phyloP scores from a whole-genome alignment of 352 stramenopile species.

The Albugo laibachii region DNA sequence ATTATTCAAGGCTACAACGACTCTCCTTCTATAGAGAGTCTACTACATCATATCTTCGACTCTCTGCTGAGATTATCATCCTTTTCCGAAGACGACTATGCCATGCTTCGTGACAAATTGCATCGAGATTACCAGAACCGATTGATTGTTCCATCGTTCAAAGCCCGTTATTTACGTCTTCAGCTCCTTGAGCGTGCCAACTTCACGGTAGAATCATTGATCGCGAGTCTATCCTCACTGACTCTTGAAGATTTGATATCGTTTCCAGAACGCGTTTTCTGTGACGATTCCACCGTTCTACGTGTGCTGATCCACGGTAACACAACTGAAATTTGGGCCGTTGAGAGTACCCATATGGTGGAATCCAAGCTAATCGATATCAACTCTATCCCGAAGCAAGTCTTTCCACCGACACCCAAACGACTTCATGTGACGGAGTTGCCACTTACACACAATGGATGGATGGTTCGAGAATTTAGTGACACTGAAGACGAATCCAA shows the following conservation, averaged over 20 bases:
- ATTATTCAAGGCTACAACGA: too few species aligned
- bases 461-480: constrained; percentile 37
- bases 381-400: not conserved
- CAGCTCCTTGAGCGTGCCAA: constrained; percentile 31
- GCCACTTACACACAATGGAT: constrained; percentile 17
- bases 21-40: too few species aligned
- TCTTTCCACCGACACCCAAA: not conserved
- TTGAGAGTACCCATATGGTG: constrained; percentile 16
- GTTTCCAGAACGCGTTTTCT: not conserved
- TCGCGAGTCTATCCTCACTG: constrained; percentile 20
- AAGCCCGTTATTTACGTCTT: constrained; percentile 42
- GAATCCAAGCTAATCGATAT: constrained; percentile 21
- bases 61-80: too few species aligned
- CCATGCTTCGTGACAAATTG: constrained; percentile 46
- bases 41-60: too few species aligned
- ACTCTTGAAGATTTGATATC: constrained; percentile 10
- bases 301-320: constrained; percentile 35
- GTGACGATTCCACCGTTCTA: not conserved
- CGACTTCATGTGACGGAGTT: constrained; percentile 33
- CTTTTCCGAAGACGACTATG: constrained; percentile 18
- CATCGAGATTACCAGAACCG: constrained; percentile 42
- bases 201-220: constrained; percentile 24
- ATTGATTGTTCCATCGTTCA: constrained; percentile 28
- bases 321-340: constrained; percentile 15
- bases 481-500: constrained; percentile 66